Evolutionary conservation across 1,284 basidiomycete species (phyloP).

Genomic region (Rugosomyces carneus): DNA sequence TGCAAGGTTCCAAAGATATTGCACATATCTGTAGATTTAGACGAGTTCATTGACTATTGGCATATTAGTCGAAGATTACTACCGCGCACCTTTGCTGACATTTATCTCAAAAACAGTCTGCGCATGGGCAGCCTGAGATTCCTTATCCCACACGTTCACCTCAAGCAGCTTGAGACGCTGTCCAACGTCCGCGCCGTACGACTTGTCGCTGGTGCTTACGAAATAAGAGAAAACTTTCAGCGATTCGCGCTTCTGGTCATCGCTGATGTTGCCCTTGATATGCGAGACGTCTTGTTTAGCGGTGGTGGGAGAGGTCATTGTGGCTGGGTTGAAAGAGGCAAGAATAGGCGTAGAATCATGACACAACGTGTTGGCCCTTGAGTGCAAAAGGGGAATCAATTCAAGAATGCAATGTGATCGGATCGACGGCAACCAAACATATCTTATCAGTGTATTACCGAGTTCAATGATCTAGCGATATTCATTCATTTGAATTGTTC

Average conservation of each 20-base stretch:
- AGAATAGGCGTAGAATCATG: no score
- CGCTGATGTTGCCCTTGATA: constrained; percentile 33
- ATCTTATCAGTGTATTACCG: no score
- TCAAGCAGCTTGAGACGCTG: constrained; percentile 29
- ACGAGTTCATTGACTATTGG: background rate
- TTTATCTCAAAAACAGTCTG: constrained; percentile 34
- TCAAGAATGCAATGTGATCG: no score
- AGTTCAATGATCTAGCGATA: no score
- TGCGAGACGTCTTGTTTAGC: constrained; percentile 24
- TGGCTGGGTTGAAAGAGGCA: no score
- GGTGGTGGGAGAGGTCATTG: no score
- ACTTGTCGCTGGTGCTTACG: constrained; percentile 26
- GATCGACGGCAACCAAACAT: no score
- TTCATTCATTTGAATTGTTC: no score
- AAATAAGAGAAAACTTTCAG: constrained; percentile 31
- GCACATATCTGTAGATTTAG: constrained; percentile 32
- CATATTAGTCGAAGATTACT: background rate
- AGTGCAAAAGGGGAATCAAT: no score
- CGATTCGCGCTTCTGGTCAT: constrained; percentile 29
- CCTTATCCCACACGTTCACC: constrained; percentile 30
- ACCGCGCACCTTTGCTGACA: constrained; percentile 31
- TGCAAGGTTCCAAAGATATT: constrained; percentile 36
- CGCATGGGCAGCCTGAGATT: constrained; percentile 19
- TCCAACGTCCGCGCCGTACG: constrained; percentile 34
- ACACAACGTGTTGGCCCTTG: no score